Evolutionary conservation across 2,329 filamentous ascomycete species (phyloP).

Genomic region (Hansfordia pulvinata): DNA sequence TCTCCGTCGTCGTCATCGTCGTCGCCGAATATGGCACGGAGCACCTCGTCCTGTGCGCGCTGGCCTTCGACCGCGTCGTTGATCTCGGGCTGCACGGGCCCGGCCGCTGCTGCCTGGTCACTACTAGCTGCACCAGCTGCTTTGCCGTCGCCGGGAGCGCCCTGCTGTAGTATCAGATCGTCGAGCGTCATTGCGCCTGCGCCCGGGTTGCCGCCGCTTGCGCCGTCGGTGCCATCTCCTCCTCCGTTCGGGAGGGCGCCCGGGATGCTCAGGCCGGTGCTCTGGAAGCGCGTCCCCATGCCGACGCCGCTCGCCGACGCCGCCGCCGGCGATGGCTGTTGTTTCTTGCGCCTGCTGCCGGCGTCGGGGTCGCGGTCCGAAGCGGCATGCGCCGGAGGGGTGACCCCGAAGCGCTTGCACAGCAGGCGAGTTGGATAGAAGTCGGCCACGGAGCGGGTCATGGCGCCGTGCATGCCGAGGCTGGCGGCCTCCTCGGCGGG

Average conservation of each 20-base stretch:
- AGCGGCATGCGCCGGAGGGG: conserved; percentile 55
- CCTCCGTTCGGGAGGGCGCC: not conserved
- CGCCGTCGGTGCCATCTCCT: not conserved
- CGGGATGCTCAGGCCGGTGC: not conserved
- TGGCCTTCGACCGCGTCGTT: conserved; percentile 69
- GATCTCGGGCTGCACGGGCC: conserved; percentile 31
- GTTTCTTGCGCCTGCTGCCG: conserved; percentile 8
- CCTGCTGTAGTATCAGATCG: conserved; percentile 10
- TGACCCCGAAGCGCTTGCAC: conserved; percentile 94
- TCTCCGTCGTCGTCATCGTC: conserved; percentile 54
- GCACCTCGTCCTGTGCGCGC: conserved; percentile 66
- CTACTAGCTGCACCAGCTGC: not conserved
- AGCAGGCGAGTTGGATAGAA: conserved; percentile 75
- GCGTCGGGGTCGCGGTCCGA: conserved; percentile 28
- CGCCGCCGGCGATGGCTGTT: conserved; percentile 7
- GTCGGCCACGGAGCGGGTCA: conserved; percentile 60
- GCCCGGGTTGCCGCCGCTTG: conserved; percentile 4
- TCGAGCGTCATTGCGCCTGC: conserved; percentile 20
- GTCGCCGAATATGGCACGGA: conserved; percentile 88
- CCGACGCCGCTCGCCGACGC: not conserved
- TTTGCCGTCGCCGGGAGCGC: not conserved
- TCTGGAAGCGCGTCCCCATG: not conserved
- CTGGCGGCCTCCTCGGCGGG: conserved; percentile 77
- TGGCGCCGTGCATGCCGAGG: conserved; percentile 81
- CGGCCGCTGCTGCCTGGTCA: too few relatives aligned